Conservation (phyloP, 2,329 filamentous ascomycete genomes). For the Dothistroma septosporum region DNA sequence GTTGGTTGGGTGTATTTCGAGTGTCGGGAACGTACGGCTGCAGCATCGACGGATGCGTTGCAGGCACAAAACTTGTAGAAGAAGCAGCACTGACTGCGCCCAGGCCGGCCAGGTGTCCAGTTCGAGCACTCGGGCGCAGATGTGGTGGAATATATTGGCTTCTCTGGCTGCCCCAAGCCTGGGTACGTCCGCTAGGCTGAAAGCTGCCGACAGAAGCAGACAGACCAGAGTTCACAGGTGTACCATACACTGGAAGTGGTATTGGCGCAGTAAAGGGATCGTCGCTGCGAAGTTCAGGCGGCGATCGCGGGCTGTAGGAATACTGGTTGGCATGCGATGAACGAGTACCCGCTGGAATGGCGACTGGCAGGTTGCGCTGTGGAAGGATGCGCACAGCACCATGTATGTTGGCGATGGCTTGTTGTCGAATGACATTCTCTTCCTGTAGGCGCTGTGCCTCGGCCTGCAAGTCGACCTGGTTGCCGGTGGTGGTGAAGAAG, state of each 20-base stretch:
- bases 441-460: not conserved
- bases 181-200: not conserved
- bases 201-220: not conserved
- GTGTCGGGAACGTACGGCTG: not conserved
- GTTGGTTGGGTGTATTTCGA: not conserved
- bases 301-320: not conserved
- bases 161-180: not conserved
- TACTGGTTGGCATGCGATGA: not conserved
- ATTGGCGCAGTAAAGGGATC: conserved; percentile 6
- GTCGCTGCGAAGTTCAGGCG: not conserved
- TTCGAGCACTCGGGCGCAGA: not conserved
- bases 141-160: not conserved
- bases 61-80: not conserved
- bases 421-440: not conserved
- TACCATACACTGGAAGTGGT: not conserved
- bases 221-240: not conserved
- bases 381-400: not conserved
- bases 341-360: not conserved
- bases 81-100: not conserved
- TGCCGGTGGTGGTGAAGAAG: not conserved
- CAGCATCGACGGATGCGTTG: not conserved
- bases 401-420: not conserved
- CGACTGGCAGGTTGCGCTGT: not conserved
- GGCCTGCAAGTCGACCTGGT: not conserved
- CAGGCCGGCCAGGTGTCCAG: not conserved